A percentile compares a stretch with the other conserved stretches of the same genome.
Evolutionary conservation across 805 yeast species (phyloP).

Genomic region (Lipomyces oligophaga): DNA sequence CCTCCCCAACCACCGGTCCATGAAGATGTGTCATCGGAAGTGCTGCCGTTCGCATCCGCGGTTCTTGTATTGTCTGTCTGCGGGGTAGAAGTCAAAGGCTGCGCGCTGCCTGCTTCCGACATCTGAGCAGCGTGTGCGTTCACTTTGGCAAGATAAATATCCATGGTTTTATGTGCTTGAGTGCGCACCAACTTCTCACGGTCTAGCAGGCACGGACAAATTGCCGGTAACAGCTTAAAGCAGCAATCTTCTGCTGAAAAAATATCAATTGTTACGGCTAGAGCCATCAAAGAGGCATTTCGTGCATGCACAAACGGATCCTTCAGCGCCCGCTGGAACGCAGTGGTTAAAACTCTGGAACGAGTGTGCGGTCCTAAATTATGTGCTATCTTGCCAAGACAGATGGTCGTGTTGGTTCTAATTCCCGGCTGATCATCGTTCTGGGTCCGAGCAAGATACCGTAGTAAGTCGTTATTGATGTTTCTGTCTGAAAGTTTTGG

Average conservation of each 20-base stretch:
- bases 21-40: conserved; percentile 7
- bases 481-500: conserved; percentile 69
- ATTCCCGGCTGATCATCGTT: conserved; percentile 72
- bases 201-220: conserved; percentile 82
- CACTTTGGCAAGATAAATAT: conserved; percentile 55
- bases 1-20: conserved; percentile 24
- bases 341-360: conserved; percentile 77
- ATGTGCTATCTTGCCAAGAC: conserved; percentile 62
- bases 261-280: conserved; percentile 57
- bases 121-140: conserved; percentile 42
- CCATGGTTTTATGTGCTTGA: conserved; percentile 68
- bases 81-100: conserved; percentile 21
- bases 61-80: conserved; percentile 3
- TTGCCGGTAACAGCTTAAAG: conserved; percentile 72
- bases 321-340: conserved; percentile 74
- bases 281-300: conserved; percentile 70
- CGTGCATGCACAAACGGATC: conserved; percentile 77
- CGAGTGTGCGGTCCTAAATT: conserved; percentile 54
- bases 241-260: conserved; percentile 76
- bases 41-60: not conserved
- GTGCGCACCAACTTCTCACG: conserved; percentile 61
- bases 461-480: conserved; percentile 77
- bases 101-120: conserved; percentile 18
- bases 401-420: conserved; percentile 69
- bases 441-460: conserved; percentile 77